A percentile compares a stretch with the other conserved stretches of the same genome.
phyloP scores from a whole-genome alignment of 345 rosid species.

The Citrus unshiu region DNA sequence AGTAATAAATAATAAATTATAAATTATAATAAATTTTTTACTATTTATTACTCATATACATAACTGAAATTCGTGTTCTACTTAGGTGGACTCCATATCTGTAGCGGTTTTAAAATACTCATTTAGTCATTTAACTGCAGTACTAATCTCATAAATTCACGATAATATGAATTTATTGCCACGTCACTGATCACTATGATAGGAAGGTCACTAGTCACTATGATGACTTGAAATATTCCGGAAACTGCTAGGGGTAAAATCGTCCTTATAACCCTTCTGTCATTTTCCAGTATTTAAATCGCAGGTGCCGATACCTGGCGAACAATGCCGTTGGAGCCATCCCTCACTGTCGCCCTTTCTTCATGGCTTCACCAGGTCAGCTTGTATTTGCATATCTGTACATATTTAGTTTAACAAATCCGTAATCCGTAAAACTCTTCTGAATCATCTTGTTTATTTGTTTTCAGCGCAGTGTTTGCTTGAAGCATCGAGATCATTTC shows the following conservation, averaged over 20 bases:
- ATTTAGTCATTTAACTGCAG: too few species aligned
- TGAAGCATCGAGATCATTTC: background rate
- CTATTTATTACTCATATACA: too few species aligned
- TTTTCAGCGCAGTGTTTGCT: background rate
- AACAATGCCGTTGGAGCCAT: background rate
- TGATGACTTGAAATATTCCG: too few species aligned
- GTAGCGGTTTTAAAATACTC: too few species aligned
- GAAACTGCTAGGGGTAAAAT: background rate
- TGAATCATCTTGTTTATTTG: background rate
- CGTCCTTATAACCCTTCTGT: background rate
- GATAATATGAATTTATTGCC: too few species aligned
- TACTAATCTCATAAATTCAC: too few species aligned
- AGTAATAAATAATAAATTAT: too few species aligned
- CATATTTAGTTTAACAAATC: background rate
- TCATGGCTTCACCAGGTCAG: background rate
- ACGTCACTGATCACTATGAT: too few species aligned
- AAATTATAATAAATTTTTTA: too few species aligned
- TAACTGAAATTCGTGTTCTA: rapidly evolving
- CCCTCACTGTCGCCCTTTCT: background rate
- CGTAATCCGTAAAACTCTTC: background rate
- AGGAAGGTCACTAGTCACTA: too few species aligned
- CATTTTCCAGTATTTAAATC: background rate
- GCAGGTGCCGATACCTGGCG: background rate
- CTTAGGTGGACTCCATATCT: rapidly evolving
- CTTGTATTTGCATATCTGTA: background rate